Evolutionary conservation across 345 rosid species (phyloP).

Genomic region (Eucalyptus curtisii): DNA sequence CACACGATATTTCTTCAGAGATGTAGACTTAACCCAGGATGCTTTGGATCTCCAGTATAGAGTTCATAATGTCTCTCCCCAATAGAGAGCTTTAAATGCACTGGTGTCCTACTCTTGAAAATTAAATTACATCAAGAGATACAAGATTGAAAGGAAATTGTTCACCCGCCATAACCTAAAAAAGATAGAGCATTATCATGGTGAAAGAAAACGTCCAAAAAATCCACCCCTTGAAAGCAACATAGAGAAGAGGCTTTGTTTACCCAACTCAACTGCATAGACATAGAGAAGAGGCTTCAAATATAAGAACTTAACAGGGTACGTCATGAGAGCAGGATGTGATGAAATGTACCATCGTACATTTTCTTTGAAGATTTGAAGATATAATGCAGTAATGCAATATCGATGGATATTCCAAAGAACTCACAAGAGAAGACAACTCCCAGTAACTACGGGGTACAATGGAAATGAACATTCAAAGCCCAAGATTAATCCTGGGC

Average conservation of each 20-base stretch:
- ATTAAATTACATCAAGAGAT: too few species aligned
- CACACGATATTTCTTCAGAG: background rate
- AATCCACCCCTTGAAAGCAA: background rate
- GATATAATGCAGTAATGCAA: too few species aligned
- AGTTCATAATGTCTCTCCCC: background rate
- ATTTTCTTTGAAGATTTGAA: background rate
- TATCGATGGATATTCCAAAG: too few species aligned
- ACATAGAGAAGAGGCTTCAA: background rate
- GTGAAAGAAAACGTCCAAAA: background rate
- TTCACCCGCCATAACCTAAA: background rate
- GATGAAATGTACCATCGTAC: background rate
- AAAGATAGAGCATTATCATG: too few species aligned
- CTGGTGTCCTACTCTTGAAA: background rate
- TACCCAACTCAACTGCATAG: too few species aligned
- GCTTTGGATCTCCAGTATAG: background rate
- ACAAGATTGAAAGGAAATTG: background rate
- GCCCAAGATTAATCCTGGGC: too few species aligned
- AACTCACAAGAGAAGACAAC: too few species aligned
- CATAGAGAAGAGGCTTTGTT: too few species aligned
- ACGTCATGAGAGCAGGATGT: background rate
- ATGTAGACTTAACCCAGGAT: background rate
- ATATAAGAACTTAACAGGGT: background rate
- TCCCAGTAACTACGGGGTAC: too few species aligned
- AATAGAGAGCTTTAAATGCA: background rate
- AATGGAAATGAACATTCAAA: too few species aligned